Evolutionary conservation across 2,329 filamentous ascomycete genomes (phyloP).

Genomic region (Trichoderma cornu-damae): DNA sequence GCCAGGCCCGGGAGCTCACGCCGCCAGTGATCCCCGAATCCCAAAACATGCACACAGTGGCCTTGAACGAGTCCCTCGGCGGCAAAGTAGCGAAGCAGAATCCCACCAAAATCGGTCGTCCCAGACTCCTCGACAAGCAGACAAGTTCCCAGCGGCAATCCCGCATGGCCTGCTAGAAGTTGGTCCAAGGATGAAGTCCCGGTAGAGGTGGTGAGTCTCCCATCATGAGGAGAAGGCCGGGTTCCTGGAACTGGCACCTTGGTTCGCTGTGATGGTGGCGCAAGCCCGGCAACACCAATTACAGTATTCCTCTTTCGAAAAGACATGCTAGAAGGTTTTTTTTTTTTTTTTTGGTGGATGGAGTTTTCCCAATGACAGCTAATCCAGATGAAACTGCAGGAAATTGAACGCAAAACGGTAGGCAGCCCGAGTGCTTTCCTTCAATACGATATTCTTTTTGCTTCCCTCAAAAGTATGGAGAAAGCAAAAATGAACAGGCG

Average conservation of each 20-base stretch:
- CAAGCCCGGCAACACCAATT: slow-evolving; percentile 34
- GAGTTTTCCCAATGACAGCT: not conserved
- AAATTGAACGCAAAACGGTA: not conserved
- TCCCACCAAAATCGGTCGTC: slow-evolving; percentile 88
- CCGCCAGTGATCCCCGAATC: slow-evolving; percentile 73
- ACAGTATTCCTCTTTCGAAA: slow-evolving; percentile 55
- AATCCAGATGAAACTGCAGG: not conserved
- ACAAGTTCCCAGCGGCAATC: slow-evolving; percentile 74
- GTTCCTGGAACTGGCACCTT: slow-evolving; percentile 46
- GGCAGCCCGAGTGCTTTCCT: not conserved
- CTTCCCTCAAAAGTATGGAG: no score
- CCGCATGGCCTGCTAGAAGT: slow-evolving; percentile 79
- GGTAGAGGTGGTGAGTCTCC: slow-evolving; percentile 82
- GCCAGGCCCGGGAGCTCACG: slow-evolving; percentile 74
- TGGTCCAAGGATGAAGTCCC: slow-evolving; percentile 81
- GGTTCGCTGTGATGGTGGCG: slow-evolving; percentile 28
- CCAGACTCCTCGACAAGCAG: slow-evolving; percentile 82
- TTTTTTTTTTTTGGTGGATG: no score
- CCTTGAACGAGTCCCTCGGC: slow-evolving; percentile 90
- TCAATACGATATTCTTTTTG: not conserved
- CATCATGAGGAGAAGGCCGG: slow-evolving; percentile 83
- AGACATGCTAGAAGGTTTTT: slow-evolving; percentile 41
- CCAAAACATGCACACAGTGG: slow-evolving; percentile 81
- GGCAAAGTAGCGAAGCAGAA: slow-evolving; percentile 80
- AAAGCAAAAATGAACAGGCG: not conserved